These are phyloP conservation scores for Leccinum imitatum DNA, from an alignment of 768 basidiomycete genomes.

Conservation along the genomic window DNA sequence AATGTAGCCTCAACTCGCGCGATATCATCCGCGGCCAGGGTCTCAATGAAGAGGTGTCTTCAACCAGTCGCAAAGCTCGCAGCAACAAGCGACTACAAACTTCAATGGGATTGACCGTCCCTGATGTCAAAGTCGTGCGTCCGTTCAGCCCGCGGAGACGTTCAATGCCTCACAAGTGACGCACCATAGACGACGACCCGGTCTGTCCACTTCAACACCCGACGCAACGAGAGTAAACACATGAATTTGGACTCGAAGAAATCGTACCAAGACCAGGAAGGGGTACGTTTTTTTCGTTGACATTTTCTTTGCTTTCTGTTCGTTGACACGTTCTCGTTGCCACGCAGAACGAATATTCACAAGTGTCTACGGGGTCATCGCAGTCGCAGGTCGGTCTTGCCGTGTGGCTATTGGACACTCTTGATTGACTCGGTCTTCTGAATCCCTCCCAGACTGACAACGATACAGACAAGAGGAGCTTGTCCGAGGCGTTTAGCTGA, in stretches of 20 bases:
- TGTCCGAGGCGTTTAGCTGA: conserved; percentile 3
- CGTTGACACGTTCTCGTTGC: conserved; percentile 1
- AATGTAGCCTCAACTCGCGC: conserved; percentile 28
- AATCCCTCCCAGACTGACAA: conserved; percentile 1
- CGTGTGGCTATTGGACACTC: background rate
- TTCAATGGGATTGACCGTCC: conserved; percentile 14
- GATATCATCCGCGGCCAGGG: conserved; percentile 18
- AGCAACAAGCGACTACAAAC: background rate
- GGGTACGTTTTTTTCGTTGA: conserved; percentile 3
- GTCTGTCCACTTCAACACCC: conserved; percentile 15
- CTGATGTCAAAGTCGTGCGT: conserved; percentile 20
- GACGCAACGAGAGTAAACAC: conserved; percentile 2
- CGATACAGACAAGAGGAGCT: background rate
- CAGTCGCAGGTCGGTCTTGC: conserved; percentile 19
- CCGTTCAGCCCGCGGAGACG: background rate
- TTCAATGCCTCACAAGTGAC: background rate
- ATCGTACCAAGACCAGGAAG: conserved; percentile 11
- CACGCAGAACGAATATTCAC: conserved; percentile 14
- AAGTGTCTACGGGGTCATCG: conserved; percentile 18
- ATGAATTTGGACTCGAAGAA: conserved; percentile 19
- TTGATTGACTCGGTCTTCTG: background rate
- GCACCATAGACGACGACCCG: conserved; percentile 15
- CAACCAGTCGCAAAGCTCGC: conserved; percentile 2
- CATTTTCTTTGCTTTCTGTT: background rate
- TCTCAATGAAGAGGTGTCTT: conserved; percentile 27